A percentile compares a stretch with the other conserved stretches of the same genome.
Evolutionary conservation across 805 yeast genomes (phyloP).

Genomic region (Ogataea polymorpha): DNA sequence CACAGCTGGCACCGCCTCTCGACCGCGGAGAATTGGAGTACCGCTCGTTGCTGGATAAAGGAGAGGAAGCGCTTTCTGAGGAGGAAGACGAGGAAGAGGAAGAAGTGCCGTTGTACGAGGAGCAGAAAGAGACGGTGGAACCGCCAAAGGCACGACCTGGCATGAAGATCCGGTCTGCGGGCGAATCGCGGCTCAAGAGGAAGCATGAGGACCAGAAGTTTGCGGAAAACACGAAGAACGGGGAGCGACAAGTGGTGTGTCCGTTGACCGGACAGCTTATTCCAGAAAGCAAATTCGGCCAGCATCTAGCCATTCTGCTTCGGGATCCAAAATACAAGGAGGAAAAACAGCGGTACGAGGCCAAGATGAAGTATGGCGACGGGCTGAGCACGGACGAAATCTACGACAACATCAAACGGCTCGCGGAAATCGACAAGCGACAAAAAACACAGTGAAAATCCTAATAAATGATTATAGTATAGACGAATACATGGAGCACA

Average conservation of each 20-base stretch:
- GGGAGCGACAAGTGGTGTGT: constrained; percentile 50
- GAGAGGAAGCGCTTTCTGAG: constrained; percentile 31
- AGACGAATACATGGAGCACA: constrained; percentile 2
- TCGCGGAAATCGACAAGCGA: constrained; percentile 20
- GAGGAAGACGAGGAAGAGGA: constrained; percentile 28
- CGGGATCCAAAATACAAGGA: constrained; percentile 77
- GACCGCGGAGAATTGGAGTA: constrained; percentile 56
- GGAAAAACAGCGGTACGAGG: constrained; percentile 60
- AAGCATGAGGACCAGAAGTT: constrained; percentile 4
- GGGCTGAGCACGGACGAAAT: constrained; percentile 44
- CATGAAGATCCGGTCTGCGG: constrained; percentile 68
- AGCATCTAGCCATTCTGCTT: constrained; percentile 65
- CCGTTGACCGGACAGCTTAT: constrained; percentile 75
- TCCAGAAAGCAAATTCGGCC: constrained; percentile 66
- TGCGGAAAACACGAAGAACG: constrained; percentile 13
- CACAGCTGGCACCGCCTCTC: constrained; percentile 55
- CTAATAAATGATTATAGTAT: constrained; percentile 6
- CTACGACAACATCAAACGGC: constrained; percentile 54
- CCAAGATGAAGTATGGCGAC: constrained; percentile 44
- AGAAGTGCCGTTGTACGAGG: constrained; percentile 12
- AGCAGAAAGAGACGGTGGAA: constrained; percentile 4
- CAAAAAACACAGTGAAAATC: constrained; percentile 1
- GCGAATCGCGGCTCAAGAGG: constrained; percentile 56
- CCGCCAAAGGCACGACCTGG: constrained; percentile 29
- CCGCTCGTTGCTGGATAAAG: constrained; percentile 56